Evolutionary conservation across 1,139 yeast genomes (phyloP).

Genomic region (Williopsis jadinii): DNA sequence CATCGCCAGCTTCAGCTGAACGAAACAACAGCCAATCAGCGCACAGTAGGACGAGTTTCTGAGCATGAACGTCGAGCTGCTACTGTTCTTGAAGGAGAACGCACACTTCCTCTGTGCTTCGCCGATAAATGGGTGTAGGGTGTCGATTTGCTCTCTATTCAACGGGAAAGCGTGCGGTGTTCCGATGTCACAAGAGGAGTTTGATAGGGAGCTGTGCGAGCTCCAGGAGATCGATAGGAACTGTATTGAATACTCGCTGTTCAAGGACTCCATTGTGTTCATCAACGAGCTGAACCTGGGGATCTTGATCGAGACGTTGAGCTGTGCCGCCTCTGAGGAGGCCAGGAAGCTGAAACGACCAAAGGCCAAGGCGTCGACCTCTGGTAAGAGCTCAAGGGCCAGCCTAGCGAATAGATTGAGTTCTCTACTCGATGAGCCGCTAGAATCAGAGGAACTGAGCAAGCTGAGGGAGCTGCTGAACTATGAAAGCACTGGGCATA

Average conservation of each 20-base stretch:
- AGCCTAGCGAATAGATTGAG: background rate
- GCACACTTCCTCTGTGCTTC: slow-evolving; percentile 5
- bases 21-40: no score
- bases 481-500: slow-evolving; percentile 21
- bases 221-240: slow-evolving; percentile 8
- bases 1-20: no score
- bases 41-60: no score
- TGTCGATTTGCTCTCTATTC: slow-evolving; percentile 12
- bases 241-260: slow-evolving; percentile 4
- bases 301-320: slow-evolving; percentile 10
- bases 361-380: no score
- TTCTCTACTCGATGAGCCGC: background rate
- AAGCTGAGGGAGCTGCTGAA: slow-evolving; percentile 11
- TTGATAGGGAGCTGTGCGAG: background rate
- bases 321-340: no score
- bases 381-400: no score
- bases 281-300: slow-evolving; percentile 21
- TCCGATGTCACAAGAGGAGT: no score
- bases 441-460: slow-evolving; percentile 1
- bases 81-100: slow-evolving; percentile 9
- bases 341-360: no score
- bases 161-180: background rate
- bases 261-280: slow-evolving; percentile 13
- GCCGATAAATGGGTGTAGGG: slow-evolving; percentile 13
- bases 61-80: slow-evolving; percentile 1